Evolutionary conservation across 2,329 filamentous ascomycete genomes (phyloP).

Genomic region (Tothia fuscella): DNA sequence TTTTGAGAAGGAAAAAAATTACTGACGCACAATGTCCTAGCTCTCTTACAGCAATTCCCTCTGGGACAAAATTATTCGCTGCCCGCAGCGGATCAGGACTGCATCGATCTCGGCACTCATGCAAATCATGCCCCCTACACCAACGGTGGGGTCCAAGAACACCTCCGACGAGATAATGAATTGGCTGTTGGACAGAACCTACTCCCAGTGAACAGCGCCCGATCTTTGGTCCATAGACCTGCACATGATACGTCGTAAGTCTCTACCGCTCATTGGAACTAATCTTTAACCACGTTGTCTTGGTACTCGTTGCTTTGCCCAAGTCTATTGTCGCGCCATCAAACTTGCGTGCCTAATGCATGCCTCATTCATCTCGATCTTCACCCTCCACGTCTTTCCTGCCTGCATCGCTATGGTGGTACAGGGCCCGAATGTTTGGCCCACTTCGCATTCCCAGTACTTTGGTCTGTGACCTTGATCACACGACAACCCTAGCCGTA

Average conservation of each 20-base stretch:
- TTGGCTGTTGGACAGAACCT: too few relatives aligned
- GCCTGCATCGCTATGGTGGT: not conserved
- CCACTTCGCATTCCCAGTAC: not conserved
- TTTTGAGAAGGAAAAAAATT: not conserved
- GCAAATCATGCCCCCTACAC: slow-evolving; percentile 33
- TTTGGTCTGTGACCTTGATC: slow-evolving; percentile 30
- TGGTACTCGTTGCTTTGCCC: too few relatives aligned
- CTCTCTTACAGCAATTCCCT: not conserved
- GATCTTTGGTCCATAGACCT: too few relatives aligned
- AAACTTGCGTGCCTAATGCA: too few relatives aligned
- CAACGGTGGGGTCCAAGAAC: slow-evolving; percentile 32
- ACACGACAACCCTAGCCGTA: slow-evolving; percentile 31
- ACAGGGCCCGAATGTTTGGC: slow-evolving; percentile 1
- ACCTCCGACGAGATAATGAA: slow-evolving; percentile 38
- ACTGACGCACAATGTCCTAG: slow-evolving; percentile 9
- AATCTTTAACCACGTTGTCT: too few relatives aligned
- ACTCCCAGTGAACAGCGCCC: slow-evolving; percentile 25
- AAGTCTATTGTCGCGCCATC: slow-evolving; percentile 1
- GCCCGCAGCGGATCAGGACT: slow-evolving; percentile 33
- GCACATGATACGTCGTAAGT: slow-evolving; percentile 11
- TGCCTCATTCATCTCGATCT: not conserved
- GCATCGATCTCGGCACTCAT: slow-evolving; percentile 33
- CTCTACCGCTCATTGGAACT: not conserved
- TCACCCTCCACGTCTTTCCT: not conserved
- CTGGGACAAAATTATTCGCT: slow-evolving; percentile 28